phyloP scores from a whole-genome alignment of 106 monocot species.

The Triglochin maritima region DNA sequence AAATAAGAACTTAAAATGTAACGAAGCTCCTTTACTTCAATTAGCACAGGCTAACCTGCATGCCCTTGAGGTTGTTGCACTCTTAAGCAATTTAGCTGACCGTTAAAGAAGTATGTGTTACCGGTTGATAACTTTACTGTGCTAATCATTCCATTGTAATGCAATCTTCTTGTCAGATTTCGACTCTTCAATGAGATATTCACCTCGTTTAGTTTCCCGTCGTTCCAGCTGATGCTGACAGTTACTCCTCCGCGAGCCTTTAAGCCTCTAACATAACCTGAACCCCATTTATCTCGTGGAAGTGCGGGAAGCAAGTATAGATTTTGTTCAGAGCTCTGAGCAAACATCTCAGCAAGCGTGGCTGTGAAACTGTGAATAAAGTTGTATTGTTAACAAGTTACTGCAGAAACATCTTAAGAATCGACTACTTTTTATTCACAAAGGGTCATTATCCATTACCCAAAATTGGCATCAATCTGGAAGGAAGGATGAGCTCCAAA shows the following conservation, averaged over 20 bases:
- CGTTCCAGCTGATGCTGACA: conserved; percentile 72
- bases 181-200: conserved; percentile 32
- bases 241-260: conserved; percentile 67
- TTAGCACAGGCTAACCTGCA: too few species aligned
- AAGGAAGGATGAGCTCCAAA: conserved; percentile 97
- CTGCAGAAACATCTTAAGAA: too few species aligned
- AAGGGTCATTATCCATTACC: conserved; percentile 28
- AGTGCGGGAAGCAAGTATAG: conserved; percentile 78
- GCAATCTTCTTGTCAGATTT: conserved; percentile 33
- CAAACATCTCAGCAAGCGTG: conserved; percentile 83
- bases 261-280: conserved; percentile 58
- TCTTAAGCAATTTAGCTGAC: conserved; percentile 44
- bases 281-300: conserved; percentile 68
- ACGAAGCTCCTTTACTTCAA: too few species aligned
- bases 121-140: conserved; percentile 21
- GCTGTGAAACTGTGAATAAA: conserved; percentile 52
- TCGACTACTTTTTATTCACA: background rate
- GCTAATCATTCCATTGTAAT: conserved; percentile 36
- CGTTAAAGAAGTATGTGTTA: conserved; percentile 40
- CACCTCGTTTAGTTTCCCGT: conserved; percentile 62
- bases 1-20: too few species aligned
- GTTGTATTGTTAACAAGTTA: background rate
- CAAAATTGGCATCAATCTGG: conserved; percentile 97
- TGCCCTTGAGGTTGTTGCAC: too few species aligned
- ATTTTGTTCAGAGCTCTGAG: conserved; percentile 56